Percentiles rank a stretch among this genome's conserved stretches.
These are phyloP conservation scores for Avicennia marina DNA, from an alignment of 257 asterid genomes.

Conservation along the genomic window DNA sequence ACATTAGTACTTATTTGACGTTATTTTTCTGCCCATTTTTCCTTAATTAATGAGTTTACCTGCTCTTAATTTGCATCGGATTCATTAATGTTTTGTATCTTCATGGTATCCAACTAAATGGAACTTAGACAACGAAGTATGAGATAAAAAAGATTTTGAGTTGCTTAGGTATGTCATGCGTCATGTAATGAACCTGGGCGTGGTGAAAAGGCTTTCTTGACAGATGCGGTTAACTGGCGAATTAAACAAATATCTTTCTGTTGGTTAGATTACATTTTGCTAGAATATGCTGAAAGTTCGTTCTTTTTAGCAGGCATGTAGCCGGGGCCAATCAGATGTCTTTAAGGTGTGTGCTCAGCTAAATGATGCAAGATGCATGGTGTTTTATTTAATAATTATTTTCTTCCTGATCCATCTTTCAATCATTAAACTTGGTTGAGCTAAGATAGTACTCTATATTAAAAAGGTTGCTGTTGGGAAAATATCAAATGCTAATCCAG, in stretches of 20 bases:
- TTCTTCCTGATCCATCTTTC: not conserved
- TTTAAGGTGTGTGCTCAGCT: slow-evolving; percentile 39
- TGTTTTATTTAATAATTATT: not conserved
- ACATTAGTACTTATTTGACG: no score
- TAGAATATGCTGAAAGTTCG: slow-evolving; percentile 7
- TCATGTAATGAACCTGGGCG: no score
- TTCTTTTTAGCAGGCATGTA: slow-evolving; percentile 16
- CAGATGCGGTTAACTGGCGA: not conserved
- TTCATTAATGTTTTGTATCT: no score
- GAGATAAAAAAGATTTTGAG: no score
- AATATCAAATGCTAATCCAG: slow-evolving; percentile 30
- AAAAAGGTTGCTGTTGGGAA: slow-evolving; percentile 30
- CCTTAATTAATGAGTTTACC: no score
- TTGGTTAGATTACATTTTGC: not conserved
- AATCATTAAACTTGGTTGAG: slow-evolving; percentile 3
- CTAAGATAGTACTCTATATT: slow-evolving; percentile 1
- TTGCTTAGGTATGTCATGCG: no score
- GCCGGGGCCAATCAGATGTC: slow-evolving; percentile 30
- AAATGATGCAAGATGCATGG: slow-evolving; percentile 29
- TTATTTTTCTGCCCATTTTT: no score
- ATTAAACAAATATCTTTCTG: not conserved
- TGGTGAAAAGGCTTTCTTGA: no score
- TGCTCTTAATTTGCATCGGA: no score
- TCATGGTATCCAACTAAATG: no score
- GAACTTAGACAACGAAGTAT: no score